These are phyloP conservation scores for Hippophae tibetana DNA, from an alignment of 306 rosid genomes.

Conservation along the genomic window DNA sequence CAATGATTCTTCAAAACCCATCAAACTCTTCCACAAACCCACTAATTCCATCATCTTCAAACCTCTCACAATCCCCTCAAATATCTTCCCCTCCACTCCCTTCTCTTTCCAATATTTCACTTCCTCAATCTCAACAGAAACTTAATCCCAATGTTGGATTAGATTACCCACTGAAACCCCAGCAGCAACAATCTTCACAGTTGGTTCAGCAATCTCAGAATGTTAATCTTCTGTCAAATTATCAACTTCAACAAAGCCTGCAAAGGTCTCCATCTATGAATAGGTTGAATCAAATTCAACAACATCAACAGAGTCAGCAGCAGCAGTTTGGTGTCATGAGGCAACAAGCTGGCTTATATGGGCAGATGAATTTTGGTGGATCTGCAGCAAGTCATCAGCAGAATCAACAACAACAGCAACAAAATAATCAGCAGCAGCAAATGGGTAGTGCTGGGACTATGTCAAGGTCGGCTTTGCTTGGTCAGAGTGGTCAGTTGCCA, in stretches of 20 bases:
- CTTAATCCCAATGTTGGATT: conserved; percentile 29
- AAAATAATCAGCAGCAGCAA: conserved; percentile 33
- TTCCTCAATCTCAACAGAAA: conserved; percentile 39
- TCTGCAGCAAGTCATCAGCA: conserved; percentile 47
- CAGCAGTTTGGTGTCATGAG: conserved; percentile 53
- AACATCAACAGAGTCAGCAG: conserved; percentile 46
- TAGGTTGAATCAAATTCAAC: conserved; percentile 55
- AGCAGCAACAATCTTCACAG: conserved; percentile 15
- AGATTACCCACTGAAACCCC: conserved; percentile 32
- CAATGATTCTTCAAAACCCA: conserved; percentile 28
- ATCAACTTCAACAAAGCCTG: conserved; percentile 49
- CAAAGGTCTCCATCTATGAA: conserved; percentile 56
- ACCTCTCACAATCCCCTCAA: conserved; percentile 47
- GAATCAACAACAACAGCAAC: conserved; percentile 37
- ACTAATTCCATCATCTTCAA: conserved; percentile 36
- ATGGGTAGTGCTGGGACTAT: conserved; percentile 41
- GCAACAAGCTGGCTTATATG: conserved; percentile 53
- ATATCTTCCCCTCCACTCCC: conserved; percentile 50
- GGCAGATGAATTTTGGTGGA: conserved; percentile 74
- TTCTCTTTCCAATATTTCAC: conserved; percentile 30
- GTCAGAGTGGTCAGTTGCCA: conserved; percentile 73
- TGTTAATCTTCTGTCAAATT: conserved; percentile 37
- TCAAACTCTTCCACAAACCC: conserved; percentile 30
- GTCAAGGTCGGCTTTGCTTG: conserved; percentile 55
- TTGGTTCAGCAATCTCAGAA: conserved; percentile 28